Evolutionary conservation across 2,329 filamentous ascomycete genomes (phyloP), one percentile per base, ranked within the genome.

Genomic region (Cordyceps militaris): DNA sequence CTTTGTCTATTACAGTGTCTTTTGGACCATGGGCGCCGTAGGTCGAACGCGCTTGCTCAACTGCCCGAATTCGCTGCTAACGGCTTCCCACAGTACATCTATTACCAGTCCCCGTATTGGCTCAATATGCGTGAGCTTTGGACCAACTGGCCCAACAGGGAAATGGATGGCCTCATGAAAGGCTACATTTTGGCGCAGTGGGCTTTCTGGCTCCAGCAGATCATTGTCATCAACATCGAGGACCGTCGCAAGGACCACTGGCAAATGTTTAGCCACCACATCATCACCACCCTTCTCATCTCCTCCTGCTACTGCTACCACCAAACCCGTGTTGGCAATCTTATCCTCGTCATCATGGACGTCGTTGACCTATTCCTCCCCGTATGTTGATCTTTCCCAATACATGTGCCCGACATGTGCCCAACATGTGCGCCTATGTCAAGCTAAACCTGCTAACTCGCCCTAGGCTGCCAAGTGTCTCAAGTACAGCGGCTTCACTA

Each of bases 261-360:
- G 76, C 93, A 97, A 73, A 97, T 97, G 94, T 85, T 97, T 64
- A 87, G 85, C 19, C 94, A 97, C 72, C 94, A 99, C 74, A 83
- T 97, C 69, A 85, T 97, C 69, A 99, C 94, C 21, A 89, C 86
- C 66, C 77, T 79, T 5, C 83, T 99, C 46, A 85, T 99, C 62
- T 85, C 85, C 58, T 81, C 85, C 32, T 93, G 88, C 63, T 97
- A 97, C 71, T 83, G 85, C 63, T 96, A 95, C 70, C 86, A 93
- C 68, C 86, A 91, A 68, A 95, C 88, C 58, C 87, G 89, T 48
- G 89, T 96, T 28, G 93, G 91, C 56, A 94, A 92, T 67, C 81
- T 96, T 49, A 91, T 97, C 60, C 77, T 99, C 52, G 87, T 91
- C 56, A 80, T 96, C 63, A 97, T 97, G 91, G 94, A 99, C 67